Conservation (phyloP, 73 alveolate genomes). For the Symbiodinium pilosum region DNA sequence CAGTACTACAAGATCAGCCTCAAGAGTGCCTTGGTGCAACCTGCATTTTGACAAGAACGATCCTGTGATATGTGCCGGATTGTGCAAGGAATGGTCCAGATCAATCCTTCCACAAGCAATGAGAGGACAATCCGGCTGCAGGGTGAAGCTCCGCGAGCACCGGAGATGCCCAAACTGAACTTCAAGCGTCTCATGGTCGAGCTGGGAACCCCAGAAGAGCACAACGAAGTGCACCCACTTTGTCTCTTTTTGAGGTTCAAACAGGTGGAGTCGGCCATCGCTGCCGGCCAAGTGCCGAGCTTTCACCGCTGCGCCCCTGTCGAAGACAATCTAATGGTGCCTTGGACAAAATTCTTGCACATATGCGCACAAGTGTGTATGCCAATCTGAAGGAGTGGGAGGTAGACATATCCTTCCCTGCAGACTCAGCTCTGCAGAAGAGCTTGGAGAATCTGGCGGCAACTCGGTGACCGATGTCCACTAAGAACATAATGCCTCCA, state of each 20-base stretch:
- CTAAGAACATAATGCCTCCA: no score
- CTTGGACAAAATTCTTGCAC: not conserved
- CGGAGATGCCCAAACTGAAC: constrained; percentile 84
- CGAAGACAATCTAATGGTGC: constrained; percentile 64
- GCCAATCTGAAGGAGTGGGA: constrained; percentile 48
- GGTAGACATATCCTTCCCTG: constrained; percentile 70
- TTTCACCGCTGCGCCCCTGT: constrained; percentile 49
- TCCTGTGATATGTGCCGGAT: not conserved
- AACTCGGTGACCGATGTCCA: not conserved
- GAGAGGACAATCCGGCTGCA: constrained; percentile 41
- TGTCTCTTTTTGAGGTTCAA: constrained; percentile 17
- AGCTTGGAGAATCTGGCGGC: constrained; percentile 80
- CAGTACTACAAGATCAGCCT: constrained; percentile 73
- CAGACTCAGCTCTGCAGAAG: constrained; percentile 49
- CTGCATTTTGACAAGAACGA: not conserved
- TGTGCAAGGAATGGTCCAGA: constrained; percentile 58
- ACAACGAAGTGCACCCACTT: not conserved
- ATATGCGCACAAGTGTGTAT: no score
- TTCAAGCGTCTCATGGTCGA: constrained; percentile 72
- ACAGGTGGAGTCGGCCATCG: constrained; percentile 53
- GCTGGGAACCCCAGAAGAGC: not conserved
- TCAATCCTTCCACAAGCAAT: constrained; percentile 72
- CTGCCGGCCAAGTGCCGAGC: not conserved
- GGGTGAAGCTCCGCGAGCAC: not conserved
- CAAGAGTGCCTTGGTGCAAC: not conserved